Percentiles rank a stretch among this genome's conserved stretches.
Evolutionary conservation across 1,284 basidiomycete genomes (phyloP).

Genomic region (Phellopilus nigrolimitatus): DNA sequence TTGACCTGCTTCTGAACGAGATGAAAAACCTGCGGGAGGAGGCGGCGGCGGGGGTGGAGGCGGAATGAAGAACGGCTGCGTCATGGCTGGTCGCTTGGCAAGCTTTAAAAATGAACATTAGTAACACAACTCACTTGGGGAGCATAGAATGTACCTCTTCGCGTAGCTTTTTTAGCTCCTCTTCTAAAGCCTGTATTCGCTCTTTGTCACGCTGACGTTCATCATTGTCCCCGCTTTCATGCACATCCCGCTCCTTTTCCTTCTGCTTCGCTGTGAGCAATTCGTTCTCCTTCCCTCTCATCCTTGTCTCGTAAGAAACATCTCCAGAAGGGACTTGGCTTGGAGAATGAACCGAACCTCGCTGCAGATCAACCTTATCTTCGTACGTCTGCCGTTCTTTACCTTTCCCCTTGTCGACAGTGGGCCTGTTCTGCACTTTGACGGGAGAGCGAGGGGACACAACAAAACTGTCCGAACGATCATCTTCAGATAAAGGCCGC

Average conservation of each 20-base stretch:
- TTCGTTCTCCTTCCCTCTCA: constrained; percentile 57
- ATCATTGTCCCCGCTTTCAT: constrained; percentile 30
- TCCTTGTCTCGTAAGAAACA: constrained; percentile 21
- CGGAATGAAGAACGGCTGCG: constrained; percentile 26
- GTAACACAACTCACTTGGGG: neutral
- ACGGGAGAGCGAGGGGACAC: constrained; percentile 6
- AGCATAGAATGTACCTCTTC: constrained; percentile 48
- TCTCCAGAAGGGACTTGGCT: neutral
- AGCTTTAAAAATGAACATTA: constrained; percentile 35
- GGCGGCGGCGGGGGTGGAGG: constrained; percentile 33
- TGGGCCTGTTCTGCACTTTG: neutral
- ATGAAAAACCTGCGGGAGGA: constrained; percentile 32
- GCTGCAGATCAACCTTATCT: neutral
- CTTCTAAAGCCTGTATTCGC: constrained; percentile 60
- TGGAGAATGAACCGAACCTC: neutral
- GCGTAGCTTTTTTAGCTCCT: constrained; percentile 56
- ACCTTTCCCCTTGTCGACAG: constrained; percentile 13
- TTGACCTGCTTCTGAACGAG: constrained; percentile 5
- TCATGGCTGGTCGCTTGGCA: constrained; percentile 35
- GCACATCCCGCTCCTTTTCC: constrained; percentile 29
- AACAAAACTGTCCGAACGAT: neutral
- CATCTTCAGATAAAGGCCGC: constrained; percentile 1
- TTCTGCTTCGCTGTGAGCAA: constrained; percentile 48
- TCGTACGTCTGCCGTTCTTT: neutral
- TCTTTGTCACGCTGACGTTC: constrained; percentile 55